Base-by-base conservation (phyloP, 441 rosid species). In the Sinapis alba region DNA sequence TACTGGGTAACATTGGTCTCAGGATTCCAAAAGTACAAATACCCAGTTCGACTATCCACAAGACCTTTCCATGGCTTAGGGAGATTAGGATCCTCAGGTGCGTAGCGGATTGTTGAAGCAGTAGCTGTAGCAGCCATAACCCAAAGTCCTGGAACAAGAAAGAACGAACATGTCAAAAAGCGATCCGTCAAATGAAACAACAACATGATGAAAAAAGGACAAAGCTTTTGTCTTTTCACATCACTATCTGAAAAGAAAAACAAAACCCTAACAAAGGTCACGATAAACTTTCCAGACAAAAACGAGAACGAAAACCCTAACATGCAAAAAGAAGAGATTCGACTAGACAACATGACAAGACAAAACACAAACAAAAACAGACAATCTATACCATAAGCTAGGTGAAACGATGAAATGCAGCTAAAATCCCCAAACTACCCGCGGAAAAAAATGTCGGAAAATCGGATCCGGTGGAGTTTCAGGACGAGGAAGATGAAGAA, bases 1-100 rank as follows among this genome's bases (percentile, higher is more conserved):
- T 94, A 94, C 76, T 94, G 97, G 21, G 97, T 94, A 24, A 90
- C 90, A 79, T 94, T 94, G 12, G 97, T 94, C 83, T 86, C 97
- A 0, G 96, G 96, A 78, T 94, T 91, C 98, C 97, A 94, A 78
- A 86, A 94, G 85, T 94, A 94, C 36, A 94, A 80, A 70, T 91
- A 91, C 20, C 97, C 95, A 36, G 97, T 94, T 78, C 78, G 87
- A 19, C 87, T 86, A 87, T 94, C 98, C 73, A 91, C 96, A 16
- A 94, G 84, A 13, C 98, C 97, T 80, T 82, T 91, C 98, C 98
- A 94, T 28, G 97, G 98, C 76, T 92, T 91, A 32, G 98, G 96
- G 5, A 94, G 96, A 45, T 90, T 83, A 4, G 98, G 97, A 62
- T 94, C 98, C 45, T 91, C 94, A 0, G 96, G 97, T 13, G 98